Evolutionary conservation across 2,329 filamentous ascomycete genomes (phyloP), one percentile per base, ranked within the genome.

Genomic region (Cordyceps fumosorosea): DNA sequence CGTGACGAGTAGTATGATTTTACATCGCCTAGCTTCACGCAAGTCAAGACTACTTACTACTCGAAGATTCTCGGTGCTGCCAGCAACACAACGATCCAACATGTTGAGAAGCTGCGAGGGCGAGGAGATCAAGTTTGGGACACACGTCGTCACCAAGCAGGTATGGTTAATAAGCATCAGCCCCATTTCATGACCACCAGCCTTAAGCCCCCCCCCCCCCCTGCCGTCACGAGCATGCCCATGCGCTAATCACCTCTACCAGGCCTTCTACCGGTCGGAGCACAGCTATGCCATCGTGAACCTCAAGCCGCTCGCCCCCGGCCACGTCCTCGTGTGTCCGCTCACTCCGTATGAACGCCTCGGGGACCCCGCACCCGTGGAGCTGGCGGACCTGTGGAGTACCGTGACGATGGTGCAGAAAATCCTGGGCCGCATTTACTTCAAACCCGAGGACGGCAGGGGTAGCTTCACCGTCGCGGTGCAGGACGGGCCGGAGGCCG

Each of bases 261-360:
- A 97, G 89, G 91, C 97, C 78, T 98, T 98, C 79, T 85, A 96
- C 75, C 81, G 81, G 66, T 96, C 93, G 1, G 81, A 84, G 0
- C 82, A 89, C 69, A 90, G 88, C 68, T 97, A 92, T 78, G 92
- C 91, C 60, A 82, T 98, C 65, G 93, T 98, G 63, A 99, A 99
- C 77, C 85, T 98, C 73, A 97, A 96, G 77, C 95, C 95, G 26
- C 84, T 99, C 44, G 83, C 97, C 1, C 92, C 93, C 0, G 95
- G 95, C 62, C 95, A 99, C 78, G 88, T 98, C 65, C 89, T 99
- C 37, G 84, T 99, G 64, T 96, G 90, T 67, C 91, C 95, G 0
- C 82, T 85, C 22, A 81, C 81, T 40, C 76, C 79, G 32, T 88
- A 92, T 67, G 84, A 82, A 54, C 89, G 91, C 56, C 82, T 98